Percentiles rank a stretch among this genome's conserved stretches.
Conservation (phyloP, 768 basidiomycete genomes). For the Amanita rubescens region DNA sequence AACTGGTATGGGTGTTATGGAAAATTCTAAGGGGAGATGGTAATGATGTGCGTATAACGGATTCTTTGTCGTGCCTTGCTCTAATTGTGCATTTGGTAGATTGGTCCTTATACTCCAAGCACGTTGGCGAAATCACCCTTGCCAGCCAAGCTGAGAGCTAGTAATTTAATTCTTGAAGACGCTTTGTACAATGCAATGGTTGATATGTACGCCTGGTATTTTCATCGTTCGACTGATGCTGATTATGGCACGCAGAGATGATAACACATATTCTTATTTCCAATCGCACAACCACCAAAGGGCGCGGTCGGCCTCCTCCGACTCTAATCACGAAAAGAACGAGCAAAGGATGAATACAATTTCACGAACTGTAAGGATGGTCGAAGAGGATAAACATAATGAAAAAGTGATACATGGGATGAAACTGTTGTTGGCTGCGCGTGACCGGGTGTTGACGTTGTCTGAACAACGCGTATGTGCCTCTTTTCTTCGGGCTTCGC, state of each 20-base stretch:
- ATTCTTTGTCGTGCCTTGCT: background rate
- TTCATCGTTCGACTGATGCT: background rate
- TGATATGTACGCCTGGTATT: conserved; percentile 36
- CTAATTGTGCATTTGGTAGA: conserved; percentile 31
- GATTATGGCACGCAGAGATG: conserved; percentile 27
- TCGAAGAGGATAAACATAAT: conserved; percentile 49
- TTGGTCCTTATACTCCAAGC: conserved; percentile 75
- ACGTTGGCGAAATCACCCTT: conserved; percentile 68
- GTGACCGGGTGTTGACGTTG: conserved; percentile 65
- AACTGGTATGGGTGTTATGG: conserved; percentile 82
- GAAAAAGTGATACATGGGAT: conserved; percentile 56
- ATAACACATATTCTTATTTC: conserved; percentile 37
- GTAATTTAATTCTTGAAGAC: conserved; percentile 63
- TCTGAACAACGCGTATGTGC: conserved; percentile 60
- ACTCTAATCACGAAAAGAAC: conserved; percentile 20
- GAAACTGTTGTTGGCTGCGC: conserved; percentile 60
- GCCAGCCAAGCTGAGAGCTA: conserved; percentile 67
- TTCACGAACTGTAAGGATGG: conserved; percentile 19
- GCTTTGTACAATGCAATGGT: conserved; percentile 44
- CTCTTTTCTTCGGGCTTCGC: conserved; percentile 2
- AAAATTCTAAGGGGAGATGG: conserved; percentile 81
- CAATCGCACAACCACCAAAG: conserved; percentile 27
- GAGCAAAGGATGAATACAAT: conserved; percentile 7
- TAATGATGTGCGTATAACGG: conserved; percentile 50
- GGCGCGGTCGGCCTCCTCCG: conserved; percentile 35